phyloP scores from a whole-genome alignment of 1,284 basidiomycete species.

The Fereydounia khargensis region DNA sequence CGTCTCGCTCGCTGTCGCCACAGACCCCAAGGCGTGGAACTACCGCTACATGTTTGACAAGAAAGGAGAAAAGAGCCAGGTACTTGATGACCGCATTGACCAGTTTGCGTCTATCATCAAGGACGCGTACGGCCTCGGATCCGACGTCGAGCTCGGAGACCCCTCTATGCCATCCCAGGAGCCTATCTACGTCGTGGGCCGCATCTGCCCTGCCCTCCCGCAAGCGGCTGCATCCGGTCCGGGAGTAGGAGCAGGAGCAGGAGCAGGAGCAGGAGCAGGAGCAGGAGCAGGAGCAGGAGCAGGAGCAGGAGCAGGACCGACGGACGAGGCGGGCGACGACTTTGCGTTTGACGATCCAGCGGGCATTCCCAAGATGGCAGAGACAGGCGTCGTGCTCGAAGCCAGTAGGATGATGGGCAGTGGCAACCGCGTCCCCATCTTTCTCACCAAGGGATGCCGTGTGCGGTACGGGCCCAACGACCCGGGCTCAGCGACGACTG shows the following conservation, averaged over 20 bases:
- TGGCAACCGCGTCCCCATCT: conserved; percentile 40
- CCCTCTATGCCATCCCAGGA: conserved; percentile 43
- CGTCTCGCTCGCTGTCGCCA: conserved; percentile 48
- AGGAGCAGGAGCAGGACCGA: background rate
- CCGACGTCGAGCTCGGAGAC: conserved; percentile 39
- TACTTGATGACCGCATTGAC: conserved; percentile 48
- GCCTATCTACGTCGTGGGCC: conserved; percentile 47
- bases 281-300: background rate
- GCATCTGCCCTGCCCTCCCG: conserved; percentile 31
- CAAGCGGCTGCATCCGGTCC: conserved; percentile 1
- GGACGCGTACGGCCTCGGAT: conserved; percentile 27
- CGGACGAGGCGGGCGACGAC: background rate
- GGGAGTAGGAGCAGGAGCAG: background rate
- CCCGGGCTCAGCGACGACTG: conserved; percentile 12
- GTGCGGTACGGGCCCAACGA: conserved; percentile 35
- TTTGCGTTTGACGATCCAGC: conserved; percentile 1
- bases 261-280: background rate
- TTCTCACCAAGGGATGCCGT: conserved; percentile 24
- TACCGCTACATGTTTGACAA: conserved; percentile 57
- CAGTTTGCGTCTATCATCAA: conserved; percentile 34
- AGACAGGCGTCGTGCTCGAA: conserved; percentile 41
- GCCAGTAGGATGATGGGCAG: conserved; percentile 42
- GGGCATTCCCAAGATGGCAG: conserved; percentile 18
- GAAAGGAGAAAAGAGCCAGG: conserved; percentile 43
- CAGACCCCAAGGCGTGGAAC: conserved; percentile 47